Base-by-base conservation (phyloP, 2,329 filamentous ascomycete species). In the Pestalotiopsis sp. region DNA sequence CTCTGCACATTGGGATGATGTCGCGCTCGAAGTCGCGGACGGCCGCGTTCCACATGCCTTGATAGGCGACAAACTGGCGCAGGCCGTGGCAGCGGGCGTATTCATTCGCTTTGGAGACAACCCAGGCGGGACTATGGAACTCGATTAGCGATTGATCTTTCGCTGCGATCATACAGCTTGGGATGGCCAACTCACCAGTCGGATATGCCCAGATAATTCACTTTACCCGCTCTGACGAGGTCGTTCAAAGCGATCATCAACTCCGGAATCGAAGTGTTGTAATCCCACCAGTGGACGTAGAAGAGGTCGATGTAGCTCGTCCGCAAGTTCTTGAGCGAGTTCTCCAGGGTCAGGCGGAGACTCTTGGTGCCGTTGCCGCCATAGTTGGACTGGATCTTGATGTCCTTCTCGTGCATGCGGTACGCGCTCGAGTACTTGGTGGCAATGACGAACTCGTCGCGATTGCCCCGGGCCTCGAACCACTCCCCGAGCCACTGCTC, bases 401-500 rank as follows among this genome's bases (percentile, higher is more conserved):
- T 81, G 82, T 12, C 78, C 49, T 49, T 52, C 13, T 78, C 78
- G 61, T 81, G 70, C 17, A 72, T 72, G 41, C 77, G 79, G 74
- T 85, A 89, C 68, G 84, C 80, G 2, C 80, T 84, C 0, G 85
- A 85, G 81, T 83, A 89, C 77, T 90, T 90, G 70, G 86, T 89
- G 0, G 87, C 86, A 14, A 89, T 71, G 31, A 90, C 83, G 64
- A 89, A 77, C 61, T 83, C 77, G 73, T 89, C 86, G 1, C 89
- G 83, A 71, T 85, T 86, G 7, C 79, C 74, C 14, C 83, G 82
- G 2, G 73, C 65, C 0, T 75, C 66, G 80, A 89, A 84, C 86
- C 87, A 91, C 72, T 89, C 86, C n/a, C 88, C 88, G 25, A 91
- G 74, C 83, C 84, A 88, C 14, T 69, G 72, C 72, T 90, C 88